Evolutionary conservation across 1,284 basidiomycete genomes (phyloP).

Genomic region (Rhodofomes roseus): DNA sequence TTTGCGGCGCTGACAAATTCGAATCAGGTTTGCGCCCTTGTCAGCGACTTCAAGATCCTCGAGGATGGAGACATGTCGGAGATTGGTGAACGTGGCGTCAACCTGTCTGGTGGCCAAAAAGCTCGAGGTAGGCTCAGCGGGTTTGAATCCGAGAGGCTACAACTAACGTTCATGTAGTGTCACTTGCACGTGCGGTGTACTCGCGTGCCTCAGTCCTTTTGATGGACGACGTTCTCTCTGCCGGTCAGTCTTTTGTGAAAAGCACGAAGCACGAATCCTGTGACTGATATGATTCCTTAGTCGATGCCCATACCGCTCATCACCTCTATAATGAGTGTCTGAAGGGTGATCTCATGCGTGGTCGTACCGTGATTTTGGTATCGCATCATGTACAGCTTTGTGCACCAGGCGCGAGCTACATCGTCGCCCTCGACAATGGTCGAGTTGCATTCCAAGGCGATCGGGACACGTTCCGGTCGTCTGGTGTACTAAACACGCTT

Average conservation of each 20-base stretch:
- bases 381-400: constrained; percentile 89
- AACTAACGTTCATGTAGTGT: constrained; percentile 39
- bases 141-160: constrained; percentile 2
- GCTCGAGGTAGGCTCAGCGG: constrained; percentile 60
- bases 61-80: constrained; percentile 95
- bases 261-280: too few species aligned
- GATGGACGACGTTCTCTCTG: constrained; percentile 87
- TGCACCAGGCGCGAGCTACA: constrained; percentile 62
- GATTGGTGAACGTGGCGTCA: constrained; percentile 85
- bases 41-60: constrained; percentile 83
- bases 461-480: constrained; percentile 61
- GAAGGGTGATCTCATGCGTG: constrained; percentile 77
- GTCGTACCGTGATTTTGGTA: constrained; percentile 81
- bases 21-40: constrained; percentile 49
- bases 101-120: constrained; percentile 93
- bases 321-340: constrained; percentile 83
- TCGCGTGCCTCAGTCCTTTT: constrained; percentile 83
- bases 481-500: constrained; percentile 63
- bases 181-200: constrained; percentile 91
- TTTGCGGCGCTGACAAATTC: neutral
- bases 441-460: constrained; percentile 74
- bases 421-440: constrained; percentile 86
- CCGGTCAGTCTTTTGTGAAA: constrained; percentile 36
- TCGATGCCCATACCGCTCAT: constrained; percentile 87
- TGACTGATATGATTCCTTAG: constrained; percentile 27